Base-by-base conservation (phyloP, 768 basidiomycete genomes). In the Kockovaella imperatae region DNA sequence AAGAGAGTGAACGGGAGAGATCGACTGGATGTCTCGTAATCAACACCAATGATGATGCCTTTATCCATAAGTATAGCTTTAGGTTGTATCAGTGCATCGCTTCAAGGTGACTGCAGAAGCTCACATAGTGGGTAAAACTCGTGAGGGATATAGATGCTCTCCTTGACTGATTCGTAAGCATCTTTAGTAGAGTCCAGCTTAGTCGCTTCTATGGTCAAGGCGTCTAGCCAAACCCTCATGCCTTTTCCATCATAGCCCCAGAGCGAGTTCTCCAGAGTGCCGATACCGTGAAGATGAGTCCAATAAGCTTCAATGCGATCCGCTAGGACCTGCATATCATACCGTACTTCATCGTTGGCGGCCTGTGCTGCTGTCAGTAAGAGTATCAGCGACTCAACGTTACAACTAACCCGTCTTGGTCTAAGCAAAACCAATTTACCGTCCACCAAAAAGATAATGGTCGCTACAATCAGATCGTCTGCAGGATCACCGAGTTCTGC, bases 301-400 rank as follows among this genome's bases (percentile, higher is more conserved):
- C 93, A 99, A 71, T 91, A 99, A 64, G 95, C 90, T 66, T 99
- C 93, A 56, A 97, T 87, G n/a, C 83, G 80, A 53, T 95, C 88
- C 0, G 93, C 89, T 35, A 99, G 83, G 26, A 97, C 85, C 67
- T 96, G 93, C 77, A 96, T 83, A 71, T 96, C 93, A 64, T 99
- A 99, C 59, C 64, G 56, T 14, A 67, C 61, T 74, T 96, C 90
- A 57, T 86, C 82, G 47, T 80, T 76, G 1, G 80, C 85, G 2
- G 87, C 81, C 86, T 90, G 42, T 35, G n/a, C 5, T 42, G 48
- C 15, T 28, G 20, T 53, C 24, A n/a, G n/a, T 5, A 28, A 20
- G 6, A 25, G 31, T 32, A 32, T 10, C 7, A 25, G 41, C 20
- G n/a, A 20, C 29, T 41, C 21, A 18, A 40, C 54, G 26, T 21